Evolutionary conservation across 805 yeast genomes (phyloP), one percentile per base, ranked within the genome.

Genomic region (Ogataea chonburiensis): DNA sequence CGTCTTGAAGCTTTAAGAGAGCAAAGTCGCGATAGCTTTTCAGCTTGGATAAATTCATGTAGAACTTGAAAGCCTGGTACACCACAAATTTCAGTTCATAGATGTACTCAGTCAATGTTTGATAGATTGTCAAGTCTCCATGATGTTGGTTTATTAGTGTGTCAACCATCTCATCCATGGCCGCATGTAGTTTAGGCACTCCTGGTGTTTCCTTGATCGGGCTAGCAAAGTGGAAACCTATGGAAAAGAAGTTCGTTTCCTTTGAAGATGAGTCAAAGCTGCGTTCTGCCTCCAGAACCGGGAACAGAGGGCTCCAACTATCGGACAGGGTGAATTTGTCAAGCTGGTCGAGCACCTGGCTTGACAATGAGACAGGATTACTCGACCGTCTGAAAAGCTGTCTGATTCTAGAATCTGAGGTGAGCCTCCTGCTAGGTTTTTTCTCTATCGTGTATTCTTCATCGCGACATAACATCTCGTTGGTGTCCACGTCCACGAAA

Each of bases 401-500:
- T 13, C 46, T 41, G 8, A 52, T 14, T 21, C 42, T 49, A 3
- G 40, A 35, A 30, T 50, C 52, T 5, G 55, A 44, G 24, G 39
- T 48, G 20, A 37, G 35, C 17, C 50, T 23, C 7, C 40, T 36
- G 17, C 42, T 36, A 7, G 45, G 24, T 38, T 47, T 33, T 17
- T 34, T 38, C 9, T 38, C 35, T 8, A 35, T 25, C 43, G n/a
- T 30, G 14, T 31, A 32, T 9, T 39, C 30, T 8, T 31, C 33
- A 15, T 49, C 43, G 13, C 24, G 17, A 13, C 24, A 19, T 9
- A 19, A 21, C 24, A 77, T 49, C 36, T 64, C 69, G 29, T 71
- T 72, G 0, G 67, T 33, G 49, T 81, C 88, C 43, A 82, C 49
- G 53, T 82, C 80, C 38, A 77, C 73, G 42, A 75, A 68, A 20